These are phyloP conservation scores for Huiozyma sinensis DNA, from an alignment of 805 yeast genomes.

Conservation along the genomic window DNA sequence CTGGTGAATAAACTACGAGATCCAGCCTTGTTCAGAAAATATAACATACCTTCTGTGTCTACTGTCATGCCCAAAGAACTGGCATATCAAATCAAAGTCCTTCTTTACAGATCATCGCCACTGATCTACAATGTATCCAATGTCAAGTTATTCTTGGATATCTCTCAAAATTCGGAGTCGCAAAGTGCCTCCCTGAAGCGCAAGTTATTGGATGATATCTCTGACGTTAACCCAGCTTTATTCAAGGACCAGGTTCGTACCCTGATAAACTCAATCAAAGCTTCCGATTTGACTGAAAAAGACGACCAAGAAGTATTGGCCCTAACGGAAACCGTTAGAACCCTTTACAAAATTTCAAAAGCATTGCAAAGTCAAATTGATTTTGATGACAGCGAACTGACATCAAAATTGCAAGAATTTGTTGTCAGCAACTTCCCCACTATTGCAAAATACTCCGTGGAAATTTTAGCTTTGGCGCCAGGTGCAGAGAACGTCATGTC, in stretches of 20 bases:
- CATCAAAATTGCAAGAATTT: constrained; percentile 35
- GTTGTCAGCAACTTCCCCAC: constrained; percentile 43
- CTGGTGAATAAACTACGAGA: constrained; percentile 46
- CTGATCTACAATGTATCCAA: constrained; percentile 57
- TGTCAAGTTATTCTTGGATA: constrained; percentile 40
- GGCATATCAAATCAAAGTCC: constrained; percentile 41
- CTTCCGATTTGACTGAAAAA: constrained; percentile 7
- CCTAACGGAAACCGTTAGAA: constrained; percentile 38
- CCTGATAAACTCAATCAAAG: constrained; percentile 33
- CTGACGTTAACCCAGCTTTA: constrained; percentile 50
- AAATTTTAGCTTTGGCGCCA: constrained; percentile 41
- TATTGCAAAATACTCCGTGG: constrained; percentile 57
- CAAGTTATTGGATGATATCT: constrained; percentile 47
- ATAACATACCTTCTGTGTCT: constrained; percentile 23
- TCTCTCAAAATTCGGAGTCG: constrained; percentile 21
- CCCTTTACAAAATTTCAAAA: constrained; percentile 48
- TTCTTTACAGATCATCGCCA: constrained; percentile 52
- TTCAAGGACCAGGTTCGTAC: constrained; percentile 49
- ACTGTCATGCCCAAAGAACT: constrained; percentile 38
- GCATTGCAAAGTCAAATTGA: constrained; percentile 41
- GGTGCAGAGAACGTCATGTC: constrained; percentile 33
- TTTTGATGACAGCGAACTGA: constrained; percentile 31
- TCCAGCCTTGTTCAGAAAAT: constrained; percentile 34
- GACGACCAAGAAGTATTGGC: constrained; percentile 13
- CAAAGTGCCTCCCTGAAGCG: constrained; percentile 30